Base-by-base conservation (phyloP, 2,329 filamentous ascomycete genomes). In the Botrytis fabae region DNA sequence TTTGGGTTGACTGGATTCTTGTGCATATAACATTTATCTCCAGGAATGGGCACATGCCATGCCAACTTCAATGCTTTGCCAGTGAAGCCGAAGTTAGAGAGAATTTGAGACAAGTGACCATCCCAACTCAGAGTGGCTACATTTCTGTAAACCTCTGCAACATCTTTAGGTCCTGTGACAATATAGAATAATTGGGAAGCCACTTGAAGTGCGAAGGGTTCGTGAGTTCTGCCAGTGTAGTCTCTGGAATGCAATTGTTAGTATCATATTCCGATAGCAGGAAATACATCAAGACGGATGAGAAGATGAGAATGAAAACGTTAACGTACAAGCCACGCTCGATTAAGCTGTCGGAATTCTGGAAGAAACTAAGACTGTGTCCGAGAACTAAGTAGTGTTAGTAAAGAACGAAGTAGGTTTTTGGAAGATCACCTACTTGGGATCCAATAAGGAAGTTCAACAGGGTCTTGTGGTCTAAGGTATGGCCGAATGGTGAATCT, bases 381-480 rank as follows among this genome's bases (percentile, higher is more conserved):
- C 54, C 69, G 14, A 57, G 28, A 42, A 57, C 59, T 63, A 64
- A 7, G 18, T 71, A 25, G 32, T 8, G 25, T 64, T 32, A 71
- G 32, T 51, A 40, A 38, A 61, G 6, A 6, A 28, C n/a, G 9
- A 16, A n/a, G 12, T 32, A 42, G 7, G 9, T 2, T 22, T 8
- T 20, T 4, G 7, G 35, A 35, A n/a, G 28, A 44, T 44, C 4
- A 28, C 71, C 42, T 70, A 73, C 71, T 28, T 70, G 71, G 71
- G 14, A 73, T 69, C 64, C 64, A 73, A n/a, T 73, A 73, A 22
- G 71, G 71, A 25, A 73, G 57, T 35, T 69, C 71, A 32, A 51
- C 54, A 4, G 71, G 71, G 7, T 51, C 38, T n/a, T 73, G 63
- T 20, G 71, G 71, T n/a, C 59, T 60, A 16, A 73, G 32, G 35